Base-by-base conservation (phyloP, 129 eudicot species). In the Glebionis coronaria region DNA sequence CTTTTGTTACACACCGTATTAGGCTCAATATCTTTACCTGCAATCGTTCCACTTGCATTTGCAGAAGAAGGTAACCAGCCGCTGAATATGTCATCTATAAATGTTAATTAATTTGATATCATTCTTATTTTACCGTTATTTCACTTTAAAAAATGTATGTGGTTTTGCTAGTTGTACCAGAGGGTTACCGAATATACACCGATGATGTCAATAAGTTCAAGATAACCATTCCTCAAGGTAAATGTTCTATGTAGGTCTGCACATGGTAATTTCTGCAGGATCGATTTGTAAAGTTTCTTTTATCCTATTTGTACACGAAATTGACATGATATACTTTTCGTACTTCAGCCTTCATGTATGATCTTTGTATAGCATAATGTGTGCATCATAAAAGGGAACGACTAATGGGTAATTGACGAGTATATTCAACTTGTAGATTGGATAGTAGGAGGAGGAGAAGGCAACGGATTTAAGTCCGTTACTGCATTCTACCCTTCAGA, bases 201-300 rank as follows among this genome's bases (percentile, higher is more conserved):
- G 99, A 94, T 83, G 99, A 94, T 53, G 93, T 80, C 68, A 94
- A 89, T 79, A 94, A 94, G 84, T 94, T 82, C 77, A 82, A 87
- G 90, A 77, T 94, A 35, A 62, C 23, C 44, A 87, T 94, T 51
- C 99, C 99, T 68, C 82, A 73, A 82, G 98, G 98, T 93, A 67
- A 71, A 65, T 51, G 19, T 42, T 31, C 4, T 35, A 49, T 25
- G 3, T 50, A n/a, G n/a, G n/a, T n/a, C n/a, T n/a, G n/a, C n/a
- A n/a, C 16, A 40, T 12, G 46, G 25, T 40, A 1, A 2, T 74
- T 67, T 18, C 12, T 46, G 11, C 15, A 0, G 4, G 13, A 10
- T 46, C 15, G 0, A 10, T 46, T 12, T 45, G 12, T 14, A 31
- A 31, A 31, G 40, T 46, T 44, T 62, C 6, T 20, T 2, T 12